Evolutionary conservation across 495 filamentous ascomycete species (phyloP).

Genomic region (Penicillium fimorum): DNA sequence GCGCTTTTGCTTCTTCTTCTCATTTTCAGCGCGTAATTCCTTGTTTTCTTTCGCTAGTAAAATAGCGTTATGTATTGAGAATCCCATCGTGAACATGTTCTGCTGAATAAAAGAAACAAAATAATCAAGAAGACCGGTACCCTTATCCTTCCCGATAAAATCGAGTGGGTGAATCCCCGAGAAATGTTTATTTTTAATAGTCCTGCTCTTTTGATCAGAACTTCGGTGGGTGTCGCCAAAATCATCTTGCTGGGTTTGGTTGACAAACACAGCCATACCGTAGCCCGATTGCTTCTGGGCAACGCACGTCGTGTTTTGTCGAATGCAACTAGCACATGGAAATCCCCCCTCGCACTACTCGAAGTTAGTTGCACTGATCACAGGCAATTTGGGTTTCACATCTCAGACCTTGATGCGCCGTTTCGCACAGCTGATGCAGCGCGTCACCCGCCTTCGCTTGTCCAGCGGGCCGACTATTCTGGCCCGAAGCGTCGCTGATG

Average conservation of each 20-base stretch:
- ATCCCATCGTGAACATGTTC: constrained; percentile 12
- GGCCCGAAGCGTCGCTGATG: not conserved
- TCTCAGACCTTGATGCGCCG: constrained; percentile 15
- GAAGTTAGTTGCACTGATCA: not conserved
- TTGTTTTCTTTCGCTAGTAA: too few species aligned
- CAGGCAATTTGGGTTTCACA: not conserved
- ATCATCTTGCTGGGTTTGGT: constrained; percentile 7
- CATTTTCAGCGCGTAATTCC: too few species aligned
- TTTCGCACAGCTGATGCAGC: constrained; percentile 14
- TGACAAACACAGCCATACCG: constrained; percentile 14
- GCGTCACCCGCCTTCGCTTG: constrained; percentile 9
- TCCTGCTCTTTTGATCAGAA: not conserved
- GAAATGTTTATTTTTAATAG: not conserved
- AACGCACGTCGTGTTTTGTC: constrained; percentile 7
- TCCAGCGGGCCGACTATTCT: constrained; percentile 17
- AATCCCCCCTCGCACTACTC: constrained; percentile 16
- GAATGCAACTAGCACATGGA: constrained; percentile 10
- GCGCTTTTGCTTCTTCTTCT: too few species aligned
- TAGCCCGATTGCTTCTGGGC: constrained; percentile 10
- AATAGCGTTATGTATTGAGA: too few species aligned
- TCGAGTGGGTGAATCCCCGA: not conserved
- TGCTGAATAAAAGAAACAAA: constrained; percentile 10
- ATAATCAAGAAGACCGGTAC: constrained; percentile 7
- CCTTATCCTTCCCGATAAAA: not conserved
- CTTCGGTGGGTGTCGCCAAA: not conserved